These are phyloP conservation scores for Allomyces macrogynus DNA, from an alignment of 192 early-diverging fungal species.

Conservation along the genomic window DNA sequence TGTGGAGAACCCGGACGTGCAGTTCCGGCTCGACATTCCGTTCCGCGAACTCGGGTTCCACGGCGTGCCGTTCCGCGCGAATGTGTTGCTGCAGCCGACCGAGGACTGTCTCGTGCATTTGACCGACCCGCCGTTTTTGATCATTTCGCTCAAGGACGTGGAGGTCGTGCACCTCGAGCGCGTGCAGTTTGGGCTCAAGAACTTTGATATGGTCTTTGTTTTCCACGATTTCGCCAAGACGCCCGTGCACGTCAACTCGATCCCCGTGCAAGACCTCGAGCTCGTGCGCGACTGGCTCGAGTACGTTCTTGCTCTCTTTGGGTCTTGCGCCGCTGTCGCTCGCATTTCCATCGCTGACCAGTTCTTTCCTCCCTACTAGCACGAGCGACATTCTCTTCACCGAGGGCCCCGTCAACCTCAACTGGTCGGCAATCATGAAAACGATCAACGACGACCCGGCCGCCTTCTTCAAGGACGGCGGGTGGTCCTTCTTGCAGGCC, in stretches of 20 bases:
- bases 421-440: conserved; percentile 97
- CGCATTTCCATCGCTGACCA: background rate
- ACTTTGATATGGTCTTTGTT: conserved; percentile 96
- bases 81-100: conserved; percentile 85
- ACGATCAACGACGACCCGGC: conserved; percentile 82
- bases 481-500: conserved; percentile 72
- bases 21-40: conserved; percentile 79
- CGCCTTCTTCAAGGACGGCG: conserved; percentile 75
- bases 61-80: conserved; percentile 79
- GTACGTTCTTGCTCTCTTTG: conserved; percentile 12
- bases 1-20: conserved; percentile 53
- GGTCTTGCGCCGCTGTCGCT: background rate
- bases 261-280: conserved; percentile 76
- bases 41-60: conserved; percentile 83
- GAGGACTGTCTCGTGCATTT: conserved; percentile 90
- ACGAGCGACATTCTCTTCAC: conserved; percentile 78
- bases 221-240: conserved; percentile 80
- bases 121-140: conserved; percentile 78
- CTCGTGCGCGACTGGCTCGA: conserved; percentile 91
- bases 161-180: conserved; percentile 93
- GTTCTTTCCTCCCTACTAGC: conserved; percentile 13
- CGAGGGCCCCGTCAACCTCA: conserved; percentile 83
- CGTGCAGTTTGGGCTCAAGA: conserved; percentile 88
- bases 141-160: conserved; percentile 76
- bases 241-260: conserved; percentile 88